phyloP scores from a whole-genome alignment of 2,329 filamentous ascomycete species.

The Boeremia exigua region DNA sequence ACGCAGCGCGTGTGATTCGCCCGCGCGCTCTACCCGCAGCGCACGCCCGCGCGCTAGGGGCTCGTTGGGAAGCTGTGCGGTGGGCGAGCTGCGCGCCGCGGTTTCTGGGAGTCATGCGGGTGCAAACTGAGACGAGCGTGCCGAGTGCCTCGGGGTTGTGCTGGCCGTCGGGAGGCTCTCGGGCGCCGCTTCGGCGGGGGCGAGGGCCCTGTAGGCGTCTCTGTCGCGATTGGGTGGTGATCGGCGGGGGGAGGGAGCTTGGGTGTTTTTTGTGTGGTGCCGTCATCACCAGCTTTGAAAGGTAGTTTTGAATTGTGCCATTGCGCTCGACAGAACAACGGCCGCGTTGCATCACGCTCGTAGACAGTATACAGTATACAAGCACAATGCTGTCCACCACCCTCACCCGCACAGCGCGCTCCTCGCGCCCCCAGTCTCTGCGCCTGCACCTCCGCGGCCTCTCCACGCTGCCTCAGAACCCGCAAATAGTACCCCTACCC shows the following conservation, averaged over 20 bases:
- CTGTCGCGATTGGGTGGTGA: conserved; percentile 1
- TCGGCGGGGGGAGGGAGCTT: conserved; percentile 26
- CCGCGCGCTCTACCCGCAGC: neutral
- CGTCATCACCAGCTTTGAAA: conserved; percentile 11
- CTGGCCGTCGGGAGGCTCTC: too few relatives aligned
- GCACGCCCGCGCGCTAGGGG: too few relatives aligned
- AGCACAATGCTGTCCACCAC: conserved; percentile 29
- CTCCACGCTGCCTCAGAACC: conserved; percentile 53
- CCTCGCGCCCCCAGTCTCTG: conserved; percentile 16
- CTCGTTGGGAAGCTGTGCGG: neutral
- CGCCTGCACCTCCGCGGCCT: conserved; percentile 31
- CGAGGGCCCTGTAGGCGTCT: conserved; percentile 3
- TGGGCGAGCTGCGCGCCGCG: neutral
- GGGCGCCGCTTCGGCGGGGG: too few relatives aligned
- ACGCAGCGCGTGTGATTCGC: conserved; percentile 19
- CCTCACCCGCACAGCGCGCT: conserved; percentile 27
- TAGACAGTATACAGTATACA: neutral
- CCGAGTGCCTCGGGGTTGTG: neutral
- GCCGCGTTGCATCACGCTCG: too few relatives aligned
- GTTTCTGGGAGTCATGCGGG: conserved; percentile 3
- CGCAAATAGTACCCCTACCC: conserved; percentile 46
- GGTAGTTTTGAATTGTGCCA: neutral
- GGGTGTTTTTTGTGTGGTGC: conserved; percentile 19
- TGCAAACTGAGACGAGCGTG: neutral
- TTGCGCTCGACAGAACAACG: neutral